Evolutionary conservation across 306 rosid genomes (phyloP).

Genomic region (Fragaria ananassa): DNA sequence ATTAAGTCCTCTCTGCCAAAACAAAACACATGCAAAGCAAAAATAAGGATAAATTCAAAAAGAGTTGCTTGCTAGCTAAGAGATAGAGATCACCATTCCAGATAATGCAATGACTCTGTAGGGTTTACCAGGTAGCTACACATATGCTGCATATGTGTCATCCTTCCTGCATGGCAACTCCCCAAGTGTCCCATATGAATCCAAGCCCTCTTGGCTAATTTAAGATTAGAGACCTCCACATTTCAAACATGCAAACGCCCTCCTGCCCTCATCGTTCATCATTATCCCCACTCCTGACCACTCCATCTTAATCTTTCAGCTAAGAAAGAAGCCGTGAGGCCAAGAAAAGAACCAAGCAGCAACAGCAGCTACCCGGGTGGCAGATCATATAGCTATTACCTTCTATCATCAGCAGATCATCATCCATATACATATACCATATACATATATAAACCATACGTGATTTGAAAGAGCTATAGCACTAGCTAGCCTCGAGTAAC

Average conservation of each 20-base stretch:
- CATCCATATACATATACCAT: neutral
- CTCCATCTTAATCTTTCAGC: neutral
- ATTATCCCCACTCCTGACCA: neutral
- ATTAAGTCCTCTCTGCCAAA: neutral
- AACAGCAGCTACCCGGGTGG: neutral
- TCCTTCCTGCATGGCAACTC: constrained; percentile 20
- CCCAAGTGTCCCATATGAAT: constrained; percentile 49
- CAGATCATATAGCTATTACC: neutral
- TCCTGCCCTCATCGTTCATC: neutral
- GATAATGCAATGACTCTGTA: neutral
- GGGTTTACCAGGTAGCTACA: constrained; percentile 32
- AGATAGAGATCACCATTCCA: constrained; percentile 16
- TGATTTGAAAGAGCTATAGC: neutral
- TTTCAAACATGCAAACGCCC: constrained; percentile 57
- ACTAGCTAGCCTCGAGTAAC: neutral
- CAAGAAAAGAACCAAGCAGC: neutral
- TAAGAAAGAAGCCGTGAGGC: neutral
- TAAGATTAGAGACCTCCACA: constrained; percentile 47
- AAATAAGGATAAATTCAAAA: neutral
- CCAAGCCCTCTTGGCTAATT: constrained; percentile 27
- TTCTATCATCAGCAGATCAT: neutral
- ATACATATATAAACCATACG: neutral
- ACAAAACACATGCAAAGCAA: neutral
- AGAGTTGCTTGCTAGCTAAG: neutral
- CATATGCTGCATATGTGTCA: constrained; percentile 44